Conservation (phyloP, 805 yeast genomes). For the Lachancea mirantina region DNA sequence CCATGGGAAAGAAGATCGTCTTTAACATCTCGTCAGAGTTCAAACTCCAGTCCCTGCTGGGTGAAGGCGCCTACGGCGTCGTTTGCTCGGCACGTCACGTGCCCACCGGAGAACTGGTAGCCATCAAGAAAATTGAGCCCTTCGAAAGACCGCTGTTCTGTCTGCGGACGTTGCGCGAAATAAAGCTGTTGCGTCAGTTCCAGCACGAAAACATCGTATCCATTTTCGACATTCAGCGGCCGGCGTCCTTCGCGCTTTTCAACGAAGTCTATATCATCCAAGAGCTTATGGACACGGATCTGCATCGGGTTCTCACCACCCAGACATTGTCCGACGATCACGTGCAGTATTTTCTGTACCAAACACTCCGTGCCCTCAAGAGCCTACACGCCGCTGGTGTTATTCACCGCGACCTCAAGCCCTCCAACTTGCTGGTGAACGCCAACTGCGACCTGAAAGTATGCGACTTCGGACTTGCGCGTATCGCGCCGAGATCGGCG, state of each 20-base stretch:
- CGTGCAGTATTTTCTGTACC: slow-evolving; percentile 88
- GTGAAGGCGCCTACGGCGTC: slow-evolving; percentile 95
- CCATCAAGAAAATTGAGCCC: slow-evolving; percentile 90
- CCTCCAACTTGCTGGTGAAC: slow-evolving; percentile 77
- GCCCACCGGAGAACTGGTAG: slow-evolving; percentile 84
- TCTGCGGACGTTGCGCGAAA: slow-evolving; percentile 79
- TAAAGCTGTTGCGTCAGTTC: slow-evolving; percentile 81
- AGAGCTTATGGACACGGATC: slow-evolving; percentile 83
- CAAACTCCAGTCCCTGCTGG: slow-evolving; percentile 76
- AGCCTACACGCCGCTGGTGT: slow-evolving; percentile 92
- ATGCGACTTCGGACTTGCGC: slow-evolving; percentile 91
- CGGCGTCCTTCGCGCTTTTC: slow-evolving; percentile 65
- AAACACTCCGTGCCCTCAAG: slow-evolving; percentile 82
- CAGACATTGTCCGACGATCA: slow-evolving; percentile 87
- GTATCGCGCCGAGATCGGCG: slow-evolving; percentile 28
- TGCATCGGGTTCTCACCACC: slow-evolving; percentile 72
- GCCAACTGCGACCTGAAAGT: slow-evolving; percentile 90
- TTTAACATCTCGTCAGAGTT: slow-evolving; percentile 87
- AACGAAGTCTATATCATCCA: slow-evolving; percentile 84
- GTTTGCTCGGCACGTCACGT: slow-evolving; percentile 85
- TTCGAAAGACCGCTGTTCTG: slow-evolving; percentile 86
- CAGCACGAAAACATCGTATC: slow-evolving; percentile 90
- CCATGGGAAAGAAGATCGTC: slow-evolving; percentile 41
- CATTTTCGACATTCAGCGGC: slow-evolving; percentile 83
- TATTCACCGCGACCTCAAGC: slow-evolving; percentile 87